phyloP scores from a whole-genome alignment of 306 rosid species.

The Casuarina glauca region DNA sequence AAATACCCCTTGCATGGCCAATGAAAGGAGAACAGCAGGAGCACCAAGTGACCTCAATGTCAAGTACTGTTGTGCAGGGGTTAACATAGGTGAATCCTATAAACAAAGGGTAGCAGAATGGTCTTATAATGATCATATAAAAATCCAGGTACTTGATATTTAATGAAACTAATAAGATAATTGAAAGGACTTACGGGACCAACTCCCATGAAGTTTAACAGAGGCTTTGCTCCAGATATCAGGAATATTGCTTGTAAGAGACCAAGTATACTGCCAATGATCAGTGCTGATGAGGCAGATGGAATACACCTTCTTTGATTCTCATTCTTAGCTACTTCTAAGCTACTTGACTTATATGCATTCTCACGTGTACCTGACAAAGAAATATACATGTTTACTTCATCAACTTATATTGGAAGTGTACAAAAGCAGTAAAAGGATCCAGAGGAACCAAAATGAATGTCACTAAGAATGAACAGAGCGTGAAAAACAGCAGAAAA shows the following conservation, averaged over 20 bases:
- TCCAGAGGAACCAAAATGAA: neutral
- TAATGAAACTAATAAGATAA: slow-evolving; percentile 2
- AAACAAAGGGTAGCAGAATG: slow-evolving; percentile 16
- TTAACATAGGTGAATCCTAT: slow-evolving; percentile 89
- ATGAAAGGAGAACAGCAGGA: slow-evolving; percentile 93
- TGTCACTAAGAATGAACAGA: neutral
- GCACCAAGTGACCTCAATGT: slow-evolving; percentile 91
- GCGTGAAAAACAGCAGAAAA: neutral
- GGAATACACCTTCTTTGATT: slow-evolving; percentile 67
- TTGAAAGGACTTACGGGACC: slow-evolving; percentile 53
- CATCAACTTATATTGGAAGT: slow-evolving; percentile 10
- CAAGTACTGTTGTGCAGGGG: slow-evolving; percentile 72
- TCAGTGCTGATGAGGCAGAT: slow-evolving; percentile 89
- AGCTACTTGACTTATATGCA: slow-evolving; percentile 40
- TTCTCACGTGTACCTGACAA: slow-evolving; percentile 39
- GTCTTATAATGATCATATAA: slow-evolving; percentile 5
- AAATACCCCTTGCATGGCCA: slow-evolving; percentile 95
- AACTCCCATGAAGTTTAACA: slow-evolving; percentile 87
- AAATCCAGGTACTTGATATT: neutral
- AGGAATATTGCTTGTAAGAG: slow-evolving; percentile 74
- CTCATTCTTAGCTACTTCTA: slow-evolving; percentile 38
- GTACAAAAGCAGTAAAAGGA: slow-evolving; percentile 6
- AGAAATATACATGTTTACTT: slow-evolving; percentile 16
- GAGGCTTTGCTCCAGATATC: slow-evolving; percentile 78
- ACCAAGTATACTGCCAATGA: slow-evolving; percentile 82